A percentile compares a stretch with the other conserved stretches of the same genome.
Evolutionary conservation across 805 yeast genomes (phyloP).

Genomic region (Candida hungchunana): DNA sequence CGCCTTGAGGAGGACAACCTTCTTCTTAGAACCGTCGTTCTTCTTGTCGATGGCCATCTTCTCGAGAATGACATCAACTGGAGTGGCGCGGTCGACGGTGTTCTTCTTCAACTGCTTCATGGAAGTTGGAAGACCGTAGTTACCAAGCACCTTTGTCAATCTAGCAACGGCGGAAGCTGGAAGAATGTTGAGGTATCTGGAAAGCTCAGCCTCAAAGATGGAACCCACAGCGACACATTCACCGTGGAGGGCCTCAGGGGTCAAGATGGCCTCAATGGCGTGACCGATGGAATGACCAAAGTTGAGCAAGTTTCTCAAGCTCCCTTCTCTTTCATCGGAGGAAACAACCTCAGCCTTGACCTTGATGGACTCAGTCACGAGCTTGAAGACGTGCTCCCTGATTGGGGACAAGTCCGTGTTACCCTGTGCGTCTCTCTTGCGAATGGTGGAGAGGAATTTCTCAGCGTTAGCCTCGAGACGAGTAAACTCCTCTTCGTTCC

Average conservation of each 20-base stretch:
- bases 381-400: constrained; percentile 65
- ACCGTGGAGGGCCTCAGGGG: constrained; percentile 95
- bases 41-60: constrained; percentile 97
- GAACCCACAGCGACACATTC: constrained; percentile 99
- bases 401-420: constrained; percentile 64
- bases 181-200: constrained; percentile 85
- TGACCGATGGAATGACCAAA: constrained; percentile 98
- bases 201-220: constrained; percentile 89
- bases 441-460: constrained; percentile 63
- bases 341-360: constrained; percentile 95
- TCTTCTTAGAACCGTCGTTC: constrained; percentile 88
- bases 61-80: constrained; percentile 67
- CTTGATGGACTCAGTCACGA: constrained; percentile 79
- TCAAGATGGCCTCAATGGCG: constrained; percentile 95
- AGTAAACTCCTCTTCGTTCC: constrained; percentile 87
- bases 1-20: constrained; percentile 74
- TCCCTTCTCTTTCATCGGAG: constrained; percentile 92
- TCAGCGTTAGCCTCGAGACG: constrained; percentile 77
- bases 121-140: constrained; percentile 83
- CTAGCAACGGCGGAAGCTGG: constrained; percentile 94
- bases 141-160: constrained; percentile 71
- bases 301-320: constrained; percentile 84
- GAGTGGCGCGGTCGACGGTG: constrained; percentile 65
- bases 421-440: constrained; percentile 40
- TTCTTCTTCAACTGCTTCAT: constrained; percentile 61